Evolutionary conservation across 441 rosid species (phyloP), one percentile per base, ranked within the genome.

Genomic region (Syzygium malaccense): DNA sequence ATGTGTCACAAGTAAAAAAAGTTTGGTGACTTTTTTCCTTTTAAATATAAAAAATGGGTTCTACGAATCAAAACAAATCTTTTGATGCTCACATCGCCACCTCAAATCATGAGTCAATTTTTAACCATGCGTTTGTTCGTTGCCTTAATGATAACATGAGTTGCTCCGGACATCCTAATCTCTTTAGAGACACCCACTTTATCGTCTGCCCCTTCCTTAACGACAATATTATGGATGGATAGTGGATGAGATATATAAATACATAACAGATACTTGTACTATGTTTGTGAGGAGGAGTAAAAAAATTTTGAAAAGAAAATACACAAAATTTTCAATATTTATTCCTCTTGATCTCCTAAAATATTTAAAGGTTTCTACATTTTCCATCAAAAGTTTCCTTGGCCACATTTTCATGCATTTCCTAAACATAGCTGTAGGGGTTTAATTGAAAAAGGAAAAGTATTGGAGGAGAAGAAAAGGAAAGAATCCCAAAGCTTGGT

Each of bases 141-240:
- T 28, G 32, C 68, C 68, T 28, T 60, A 28, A 60, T 6, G 32
- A 60, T 28, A 28, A 28, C 68, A 60, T 60, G 8, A 28, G 28
- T 57, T 23, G 28, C 14, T 25, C 7, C 4, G 7, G 0, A 62
- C 2, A 28, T 60, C 30, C 68, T 28, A 6, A 28, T 62, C 68
- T 62, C 68, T 62, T 3, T n/a, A n/a, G 11, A n/a, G 71, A n/a
- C 37, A 33, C n/a, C 20, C 37, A n/a, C 4, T 62, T 62, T 62
- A 62, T 3, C 5, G 5, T 4, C 71, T n/a, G n/a, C 20, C 19
- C 0, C 0, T 62, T 14, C 8, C 11, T 37, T 15, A 15, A 64
- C 0, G 1, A 64, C 10, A 15, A 64, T n/a, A 30, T 64, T 30
- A 64, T 15, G 32, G 32, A 62, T 62, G 75, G 0, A 30, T 64